phyloP scores from a whole-genome alignment of 202 grass and related monocot genomes.

The Hordeum pubiflorum region DNA sequence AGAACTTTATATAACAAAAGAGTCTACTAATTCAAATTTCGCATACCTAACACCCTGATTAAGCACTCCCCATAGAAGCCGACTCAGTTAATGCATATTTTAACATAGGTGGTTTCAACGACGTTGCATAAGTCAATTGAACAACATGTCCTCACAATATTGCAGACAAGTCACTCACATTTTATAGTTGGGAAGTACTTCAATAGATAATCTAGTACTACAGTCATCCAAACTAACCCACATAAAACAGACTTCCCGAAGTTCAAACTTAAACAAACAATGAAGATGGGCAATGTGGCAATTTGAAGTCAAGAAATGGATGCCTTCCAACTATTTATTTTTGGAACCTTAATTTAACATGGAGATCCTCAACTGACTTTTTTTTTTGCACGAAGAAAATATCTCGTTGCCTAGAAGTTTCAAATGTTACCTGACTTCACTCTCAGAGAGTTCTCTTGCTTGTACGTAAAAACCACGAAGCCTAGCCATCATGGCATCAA shows the following conservation, averaged over 20 bases:
- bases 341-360: neutral
- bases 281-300: neutral
- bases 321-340: neutral
- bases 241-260: neutral
- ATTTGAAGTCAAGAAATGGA: neutral
- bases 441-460: slow-evolving; percentile 75
- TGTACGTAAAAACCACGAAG: slow-evolving; percentile 58
- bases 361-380: neutral
- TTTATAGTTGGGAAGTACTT: slow-evolving; percentile 12
- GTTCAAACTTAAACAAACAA: neutral
- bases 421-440: slow-evolving; percentile 64
- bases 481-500: slow-evolving; percentile 44
- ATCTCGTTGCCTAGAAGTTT: neutral
- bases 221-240: neutral
- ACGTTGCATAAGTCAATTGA: neutral
- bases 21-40: neutral
- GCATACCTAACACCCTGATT: neutral
- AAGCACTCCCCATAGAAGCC: neutral
- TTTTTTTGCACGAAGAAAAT: neutral
- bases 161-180: neutral
- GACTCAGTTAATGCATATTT: neutral
- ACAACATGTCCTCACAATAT: neutral
- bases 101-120: neutral
- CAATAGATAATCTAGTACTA: slow-evolving; percentile 7
- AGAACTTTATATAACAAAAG: no score